Evolutionary conservation across 148 eudicot species (phyloP).

Genomic region (Fallopia convolvulus): DNA sequence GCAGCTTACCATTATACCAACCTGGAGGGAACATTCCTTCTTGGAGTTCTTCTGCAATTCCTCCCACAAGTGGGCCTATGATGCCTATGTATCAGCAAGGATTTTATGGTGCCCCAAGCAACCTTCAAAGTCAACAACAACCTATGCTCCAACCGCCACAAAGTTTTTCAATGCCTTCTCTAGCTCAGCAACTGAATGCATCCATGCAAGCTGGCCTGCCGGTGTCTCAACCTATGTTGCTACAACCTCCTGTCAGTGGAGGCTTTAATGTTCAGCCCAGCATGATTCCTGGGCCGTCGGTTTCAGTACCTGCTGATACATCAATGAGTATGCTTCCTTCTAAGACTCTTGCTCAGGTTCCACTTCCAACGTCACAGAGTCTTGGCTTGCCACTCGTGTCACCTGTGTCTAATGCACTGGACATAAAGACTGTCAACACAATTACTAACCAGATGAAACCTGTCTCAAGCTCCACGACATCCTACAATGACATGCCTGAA

Average conservation of each 20-base stretch:
- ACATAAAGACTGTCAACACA: constrained; percentile 18
- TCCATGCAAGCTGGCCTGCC: constrained; percentile 27
- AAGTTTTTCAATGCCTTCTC: constrained; percentile 24
- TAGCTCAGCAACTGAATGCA: constrained; percentile 28
- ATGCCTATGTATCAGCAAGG: constrained; percentile 41
- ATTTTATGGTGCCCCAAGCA: constrained; percentile 33
- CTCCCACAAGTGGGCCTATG: constrained; percentile 24
- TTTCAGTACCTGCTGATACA: constrained; percentile 14
- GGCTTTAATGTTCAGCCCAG: constrained; percentile 21
- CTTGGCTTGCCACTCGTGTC: constrained; percentile 23
- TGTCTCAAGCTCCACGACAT: constrained; percentile 19
- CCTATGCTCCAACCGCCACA: constrained; percentile 28
- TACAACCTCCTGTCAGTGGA: constrained; percentile 27
- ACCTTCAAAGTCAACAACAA: constrained; percentile 27
- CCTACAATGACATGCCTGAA: constrained; percentile 30
- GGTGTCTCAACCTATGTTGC: constrained; percentile 23
- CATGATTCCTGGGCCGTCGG: constrained; percentile 24
- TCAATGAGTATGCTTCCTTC: constrained; percentile 26
- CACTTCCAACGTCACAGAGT: constrained; percentile 21
- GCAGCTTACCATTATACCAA: constrained; percentile 27
- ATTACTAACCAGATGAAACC: constrained; percentile 25
- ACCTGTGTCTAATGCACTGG: constrained; percentile 24
- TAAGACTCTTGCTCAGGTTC: constrained; percentile 23
- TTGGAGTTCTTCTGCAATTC: constrained; percentile 33
- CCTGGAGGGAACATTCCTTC: constrained; percentile 27